Percentiles rank a stretch among this genome's conserved stretches.
Conservation (phyloP, 208 protist species). For the Crithidia fasciculata region DNA sequence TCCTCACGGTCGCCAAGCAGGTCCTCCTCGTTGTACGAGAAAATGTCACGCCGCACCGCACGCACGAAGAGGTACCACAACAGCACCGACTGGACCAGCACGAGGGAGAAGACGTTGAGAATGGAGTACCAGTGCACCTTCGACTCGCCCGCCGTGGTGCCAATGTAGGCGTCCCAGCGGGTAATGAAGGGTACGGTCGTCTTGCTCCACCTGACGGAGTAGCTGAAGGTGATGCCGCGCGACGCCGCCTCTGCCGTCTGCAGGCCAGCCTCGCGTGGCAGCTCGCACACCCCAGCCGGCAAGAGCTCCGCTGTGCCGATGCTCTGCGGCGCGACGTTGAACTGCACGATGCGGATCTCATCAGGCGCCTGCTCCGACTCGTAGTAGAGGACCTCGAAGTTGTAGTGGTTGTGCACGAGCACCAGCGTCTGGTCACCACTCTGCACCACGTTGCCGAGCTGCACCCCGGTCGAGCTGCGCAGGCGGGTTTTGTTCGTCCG, state of each 20-base stretch:
- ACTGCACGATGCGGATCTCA: slow-evolving; percentile 50
- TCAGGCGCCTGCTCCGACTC: neutral
- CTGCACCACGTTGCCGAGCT: slow-evolving; percentile 7
- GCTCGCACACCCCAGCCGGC: neutral
- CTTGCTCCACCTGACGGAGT: slow-evolving; percentile 66
- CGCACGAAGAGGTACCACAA: slow-evolving; percentile 96
- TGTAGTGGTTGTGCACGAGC: slow-evolving; percentile 69
- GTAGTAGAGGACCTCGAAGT: slow-evolving; percentile 67
- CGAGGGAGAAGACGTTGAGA: slow-evolving; percentile 95
- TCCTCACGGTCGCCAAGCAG: slow-evolving; percentile 81
- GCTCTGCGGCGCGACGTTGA: slow-evolving; percentile 47
- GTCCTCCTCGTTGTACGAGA: slow-evolving; percentile 84
- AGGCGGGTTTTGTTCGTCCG: neutral
- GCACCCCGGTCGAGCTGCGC: slow-evolving; percentile 18
- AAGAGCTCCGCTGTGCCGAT: slow-evolving; percentile 21
- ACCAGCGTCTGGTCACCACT: neutral
- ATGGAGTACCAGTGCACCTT: slow-evolving; percentile 96
- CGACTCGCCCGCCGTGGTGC: slow-evolving; percentile 43
- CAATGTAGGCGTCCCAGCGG: slow-evolving; percentile 95
- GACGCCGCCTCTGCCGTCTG: neutral
- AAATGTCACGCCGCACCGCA: slow-evolving; percentile 92
- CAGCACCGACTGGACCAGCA: slow-evolving; percentile 93
- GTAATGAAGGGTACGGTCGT: slow-evolving; percentile 88
- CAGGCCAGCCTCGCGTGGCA: neutral
- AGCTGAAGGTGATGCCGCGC: slow-evolving; percentile 50